A percentile compares a stretch with the other conserved stretches of the same genome.
phyloP scores from a whole-genome alignment of 768 basidiomycete genomes.

The Neoboletus brunneissimus region DNA sequence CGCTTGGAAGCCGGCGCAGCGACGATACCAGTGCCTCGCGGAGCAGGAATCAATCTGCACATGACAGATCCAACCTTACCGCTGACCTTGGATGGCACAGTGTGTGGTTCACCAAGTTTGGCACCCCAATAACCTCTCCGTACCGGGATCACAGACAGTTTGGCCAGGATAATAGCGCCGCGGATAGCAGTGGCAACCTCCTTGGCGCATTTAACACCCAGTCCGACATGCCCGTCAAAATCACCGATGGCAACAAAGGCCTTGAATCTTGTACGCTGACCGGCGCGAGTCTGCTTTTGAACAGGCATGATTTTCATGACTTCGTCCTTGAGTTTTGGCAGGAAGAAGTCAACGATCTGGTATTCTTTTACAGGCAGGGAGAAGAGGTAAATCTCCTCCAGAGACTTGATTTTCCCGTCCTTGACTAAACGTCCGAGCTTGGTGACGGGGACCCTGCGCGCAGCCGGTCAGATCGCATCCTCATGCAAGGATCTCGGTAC shows the following conservation, averaged over 20 bases:
- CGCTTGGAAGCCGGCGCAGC: constrained; percentile 98
- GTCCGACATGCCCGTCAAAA: constrained; percentile 96
- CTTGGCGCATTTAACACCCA: constrained; percentile 99
- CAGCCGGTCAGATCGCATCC: constrained; percentile 6
- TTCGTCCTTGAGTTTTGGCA: constrained; percentile 98
- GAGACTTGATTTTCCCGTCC: constrained; percentile 99
- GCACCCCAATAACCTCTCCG: constrained; percentile 99
- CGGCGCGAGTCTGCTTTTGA: constrained; percentile 99
- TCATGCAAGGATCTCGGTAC: constrained; percentile 19
- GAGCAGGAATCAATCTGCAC: constrained; percentile 98
- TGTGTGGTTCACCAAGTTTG: constrained; percentile 98
- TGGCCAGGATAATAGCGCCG: constrained; percentile 98
- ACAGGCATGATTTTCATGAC: constrained; percentile 99
- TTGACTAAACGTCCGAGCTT: constrained; percentile 99
- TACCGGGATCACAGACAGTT: constrained; percentile 96
- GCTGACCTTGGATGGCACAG: constrained; percentile 96
- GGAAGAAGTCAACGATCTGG: constrained; percentile 99
- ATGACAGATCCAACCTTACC: constrained; percentile 99
- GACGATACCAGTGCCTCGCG: constrained; percentile 98
- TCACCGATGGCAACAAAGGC: constrained; percentile 99
- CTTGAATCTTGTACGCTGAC: constrained; percentile 99
- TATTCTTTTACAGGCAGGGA: constrained; percentile 99
- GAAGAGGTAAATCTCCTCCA: constrained; percentile 99
- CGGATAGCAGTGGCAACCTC: constrained; percentile 99
- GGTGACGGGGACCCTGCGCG: constrained; percentile 88